Conservation (phyloP, 306 rosid genomes). For the Sicyos edulis region DNA sequence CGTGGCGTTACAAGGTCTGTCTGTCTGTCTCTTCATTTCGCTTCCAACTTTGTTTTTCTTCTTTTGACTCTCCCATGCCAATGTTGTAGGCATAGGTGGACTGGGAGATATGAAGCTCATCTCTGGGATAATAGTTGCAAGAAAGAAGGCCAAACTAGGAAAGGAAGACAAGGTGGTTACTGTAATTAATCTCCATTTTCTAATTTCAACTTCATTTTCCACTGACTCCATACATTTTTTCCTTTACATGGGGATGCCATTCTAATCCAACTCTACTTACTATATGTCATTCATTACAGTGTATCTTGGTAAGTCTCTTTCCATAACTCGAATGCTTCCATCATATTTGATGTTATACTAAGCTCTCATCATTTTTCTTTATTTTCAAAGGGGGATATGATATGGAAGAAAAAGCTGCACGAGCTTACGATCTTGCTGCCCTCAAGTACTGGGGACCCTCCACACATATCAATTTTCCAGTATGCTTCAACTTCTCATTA, state of each 20-base stretch:
- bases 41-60: no score
- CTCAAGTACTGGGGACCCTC: conserved; percentile 77
- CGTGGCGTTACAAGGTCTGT: conserved; percentile 23
- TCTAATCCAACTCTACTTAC: not conserved
- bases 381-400: conserved; percentile 51
- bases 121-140: conserved; percentile 27
- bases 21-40: no score
- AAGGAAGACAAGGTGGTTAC: conserved; percentile 32
- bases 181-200: not conserved
- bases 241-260: not conserved
- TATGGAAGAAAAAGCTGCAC: conserved; percentile 73
- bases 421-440: conserved; percentile 69
- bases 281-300: not conserved
- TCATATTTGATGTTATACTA: no score
- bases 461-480: conserved; percentile 60
- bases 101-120: conserved; percentile 27
- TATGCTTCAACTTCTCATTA: conserved; percentile 21
- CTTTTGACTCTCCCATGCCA: no score
- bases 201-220: not conserved
- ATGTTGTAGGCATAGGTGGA: conserved; percentile 20
- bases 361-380: no score
- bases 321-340: no score
- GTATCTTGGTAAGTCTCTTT: conserved; percentile 20
- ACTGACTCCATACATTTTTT: not conserved
- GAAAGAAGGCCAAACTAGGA: conserved; percentile 27